phyloP scores from a whole-genome alignment of 192 early-diverging fungal species.

The Radiomyces spectabilis region DNA sequence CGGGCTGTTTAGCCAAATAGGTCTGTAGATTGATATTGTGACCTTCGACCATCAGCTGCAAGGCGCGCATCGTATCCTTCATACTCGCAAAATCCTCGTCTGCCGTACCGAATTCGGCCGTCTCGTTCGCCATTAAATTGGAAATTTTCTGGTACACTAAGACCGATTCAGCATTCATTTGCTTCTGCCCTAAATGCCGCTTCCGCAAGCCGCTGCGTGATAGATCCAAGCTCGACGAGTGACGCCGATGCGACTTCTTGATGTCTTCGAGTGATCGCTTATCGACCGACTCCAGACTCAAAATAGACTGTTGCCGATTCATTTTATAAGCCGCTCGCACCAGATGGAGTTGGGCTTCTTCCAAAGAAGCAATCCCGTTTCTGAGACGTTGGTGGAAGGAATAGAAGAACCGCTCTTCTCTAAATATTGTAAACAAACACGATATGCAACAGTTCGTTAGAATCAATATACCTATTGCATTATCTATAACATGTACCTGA shows the following conservation, averaged over 20 bases:
- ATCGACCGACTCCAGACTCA: not conserved
- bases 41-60: constrained; percentile 20
- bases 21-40: constrained; percentile 14
- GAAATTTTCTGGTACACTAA: not conserved
- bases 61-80: constrained; percentile 15
- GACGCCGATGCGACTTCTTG: not conserved
- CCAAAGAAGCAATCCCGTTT: constrained; percentile 1
- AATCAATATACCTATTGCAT: not conserved
- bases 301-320: constrained; percentile 8
- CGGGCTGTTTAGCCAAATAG: constrained; percentile 14
- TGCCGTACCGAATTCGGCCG: constrained; percentile 1
- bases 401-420: constrained; percentile 20
- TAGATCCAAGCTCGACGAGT: not conserved
- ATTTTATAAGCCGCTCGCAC: constrained; percentile 5
- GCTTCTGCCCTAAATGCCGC: not conserved
- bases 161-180: not conserved
- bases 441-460: not conserved
- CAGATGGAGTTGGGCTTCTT: constrained; percentile 9
- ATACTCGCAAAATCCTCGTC: constrained; percentile 6
- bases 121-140: constrained; percentile 3
- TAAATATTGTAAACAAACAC: too few relatives aligned
- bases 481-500: not conserved
- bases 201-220: not conserved
- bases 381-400: constrained; percentile 13
- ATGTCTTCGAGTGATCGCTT: not conserved